phyloP scores from a whole-genome alignment of 1,284 basidiomycete genomes.

The Ceraceosorus guamensis region DNA sequence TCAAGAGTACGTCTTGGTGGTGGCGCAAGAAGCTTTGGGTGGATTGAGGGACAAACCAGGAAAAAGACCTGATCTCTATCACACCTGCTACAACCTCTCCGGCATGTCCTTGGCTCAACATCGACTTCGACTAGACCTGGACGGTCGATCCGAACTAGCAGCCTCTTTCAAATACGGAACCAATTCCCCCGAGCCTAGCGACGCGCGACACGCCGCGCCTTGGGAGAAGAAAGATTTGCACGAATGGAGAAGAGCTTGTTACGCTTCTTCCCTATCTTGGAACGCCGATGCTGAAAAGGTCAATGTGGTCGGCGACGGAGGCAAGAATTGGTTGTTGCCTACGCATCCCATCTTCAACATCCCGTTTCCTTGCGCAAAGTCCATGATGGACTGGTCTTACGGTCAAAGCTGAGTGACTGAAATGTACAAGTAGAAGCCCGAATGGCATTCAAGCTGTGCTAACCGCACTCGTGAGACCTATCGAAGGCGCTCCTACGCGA shows the following conservation, averaged over 20 bases:
- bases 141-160: slow-evolving; percentile 8
- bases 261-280: slow-evolving; percentile 24
- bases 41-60: slow-evolving; percentile 91
- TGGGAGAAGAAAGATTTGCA: slow-evolving; percentile 1
- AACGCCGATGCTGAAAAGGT: slow-evolving; percentile 15
- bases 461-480: no score
- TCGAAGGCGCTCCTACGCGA: no score
- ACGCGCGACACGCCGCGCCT: no score
- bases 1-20: slow-evolving; percentile 79
- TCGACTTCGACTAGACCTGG: slow-evolving; percentile 6
- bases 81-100: slow-evolving; percentile 47
- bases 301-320: slow-evolving; percentile 14
- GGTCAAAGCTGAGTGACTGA: slow-evolving; percentile 11
- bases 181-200: neutral
- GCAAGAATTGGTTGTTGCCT: slow-evolving; percentile 22
- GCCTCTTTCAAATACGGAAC: neutral
- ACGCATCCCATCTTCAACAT: slow-evolving; percentile 41
- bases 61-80: slow-evolving; percentile 58
- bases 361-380: slow-evolving; percentile 25
- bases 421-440: no score
- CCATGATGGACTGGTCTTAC: slow-evolving; percentile 37
- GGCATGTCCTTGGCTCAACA: slow-evolving; percentile 41
- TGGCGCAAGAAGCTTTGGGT: slow-evolving; percentile 62
- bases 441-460: no score
- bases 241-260: slow-evolving; percentile 25